A percentile compares a stretch with the other conserved stretches of the same genome.
These are phyloP conservation scores for Trichaptum fuscoviolaceum DNA, from an alignment of 768 basidiomycete genomes.

Conservation along the genomic window DNA sequence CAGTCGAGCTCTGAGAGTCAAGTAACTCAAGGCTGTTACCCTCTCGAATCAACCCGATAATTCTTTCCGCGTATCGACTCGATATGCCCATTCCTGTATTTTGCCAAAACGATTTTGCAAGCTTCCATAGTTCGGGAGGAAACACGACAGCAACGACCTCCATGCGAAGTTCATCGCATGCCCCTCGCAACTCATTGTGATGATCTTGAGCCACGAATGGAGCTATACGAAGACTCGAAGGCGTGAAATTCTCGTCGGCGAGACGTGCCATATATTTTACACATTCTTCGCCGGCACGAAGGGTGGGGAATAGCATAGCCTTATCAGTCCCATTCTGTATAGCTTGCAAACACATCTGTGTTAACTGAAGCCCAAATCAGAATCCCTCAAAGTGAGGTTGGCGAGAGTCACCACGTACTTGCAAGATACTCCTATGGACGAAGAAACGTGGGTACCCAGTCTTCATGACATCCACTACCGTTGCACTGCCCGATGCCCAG, in stretches of 20 bases:
- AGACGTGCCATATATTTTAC: constrained; percentile 62
- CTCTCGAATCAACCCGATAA: constrained; percentile 33
- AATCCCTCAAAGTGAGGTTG: neutral
- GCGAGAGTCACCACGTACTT: constrained; percentile 25
- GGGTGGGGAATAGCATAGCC: constrained; percentile 75
- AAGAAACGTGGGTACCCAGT: constrained; percentile 50
- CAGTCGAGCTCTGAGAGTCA: constrained; percentile 71
- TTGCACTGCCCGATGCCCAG: constrained; percentile 40
- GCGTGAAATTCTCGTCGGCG: constrained; percentile 34
- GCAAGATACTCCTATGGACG: constrained; percentile 40
- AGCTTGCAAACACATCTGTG: constrained; percentile 61
- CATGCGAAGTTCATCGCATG: constrained; percentile 12
- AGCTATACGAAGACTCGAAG: constrained; percentile 49
- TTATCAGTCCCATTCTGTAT: constrained; percentile 69
- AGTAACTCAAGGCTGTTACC: constrained; percentile 10
- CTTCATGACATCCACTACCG: constrained; percentile 38
- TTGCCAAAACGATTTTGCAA: constrained; percentile 46
- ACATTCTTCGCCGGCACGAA: constrained; percentile 67
- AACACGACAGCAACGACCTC: constrained; percentile 40
- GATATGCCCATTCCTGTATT: constrained; percentile 47
- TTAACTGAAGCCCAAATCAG: neutral
- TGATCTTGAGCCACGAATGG: constrained; percentile 57
- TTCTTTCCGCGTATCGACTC: constrained; percentile 41
- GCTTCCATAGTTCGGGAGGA: constrained; percentile 18
- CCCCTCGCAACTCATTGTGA: constrained; percentile 40